Base-by-base conservation (phyloP, 768 basidiomycete genomes). In the Auricularia cornea region DNA sequence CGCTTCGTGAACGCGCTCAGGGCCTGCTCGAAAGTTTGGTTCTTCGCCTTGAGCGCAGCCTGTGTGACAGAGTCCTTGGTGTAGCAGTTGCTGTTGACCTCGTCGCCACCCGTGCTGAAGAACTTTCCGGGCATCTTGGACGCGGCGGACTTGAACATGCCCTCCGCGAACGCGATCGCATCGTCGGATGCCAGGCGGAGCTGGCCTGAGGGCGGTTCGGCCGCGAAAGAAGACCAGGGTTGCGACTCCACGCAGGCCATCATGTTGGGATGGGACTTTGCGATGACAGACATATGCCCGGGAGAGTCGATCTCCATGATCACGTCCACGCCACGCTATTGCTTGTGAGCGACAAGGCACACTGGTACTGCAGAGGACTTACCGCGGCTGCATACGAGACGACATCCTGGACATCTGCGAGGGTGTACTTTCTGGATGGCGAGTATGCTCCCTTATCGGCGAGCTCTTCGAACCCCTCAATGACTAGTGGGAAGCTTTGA, bases 101-200 rank as follows among this genome's bases (percentile, higher is more conserved):
- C 91, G 66, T 94, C 92, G 0, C 93, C 92, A 0, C 93, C 93
- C 0, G 90, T 90, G 67, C 84, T 83, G 67, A 94, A 86, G 66
- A 90, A 78, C n/a, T 69, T 78, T 2, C 84, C 83, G 0, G 84
- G 82, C 2, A 89, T 70, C 29, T 79, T 75, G 20, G 74, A 70
- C 2, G 72, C 61, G 12, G 84, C 79, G 0, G 82, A 74, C 0
- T 72, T 73, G 68, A 93, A 72, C 16, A 94, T 68, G 5, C 71
- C 73, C 0, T 79, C 71, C 0, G 85, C 83, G 63, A 91, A 94
- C 44, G 82, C 77, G 63, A 83, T 75, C 5, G 86, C 87, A 2
- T 78, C 80, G 1, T 80, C 71, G 3, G 84, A 80, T 0, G 87
- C 85, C 61, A 94, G 80, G 48, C 89, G 86, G 11, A 94, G 82